These are phyloP conservation scores for Apiotrichum akiyoshidainum DNA, from an alignment of 1,284 basidiomycete species.

Conservation along the genomic window DNA sequence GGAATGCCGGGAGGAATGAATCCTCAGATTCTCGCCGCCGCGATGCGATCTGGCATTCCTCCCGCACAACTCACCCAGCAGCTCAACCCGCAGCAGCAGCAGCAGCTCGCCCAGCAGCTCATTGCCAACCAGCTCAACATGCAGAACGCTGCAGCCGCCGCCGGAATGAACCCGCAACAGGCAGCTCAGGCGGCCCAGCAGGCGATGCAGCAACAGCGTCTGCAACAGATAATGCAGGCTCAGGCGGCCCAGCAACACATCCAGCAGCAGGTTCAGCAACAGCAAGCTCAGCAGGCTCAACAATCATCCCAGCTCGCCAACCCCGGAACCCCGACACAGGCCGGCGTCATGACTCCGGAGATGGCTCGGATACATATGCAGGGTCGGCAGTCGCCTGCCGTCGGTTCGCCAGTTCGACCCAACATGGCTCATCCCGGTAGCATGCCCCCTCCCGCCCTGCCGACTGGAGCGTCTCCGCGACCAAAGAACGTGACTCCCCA, in stretches of 20 bases:
- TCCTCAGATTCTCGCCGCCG: constrained; percentile 19
- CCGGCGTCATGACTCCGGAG: constrained; percentile 19
- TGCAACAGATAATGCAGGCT: constrained; percentile 18
- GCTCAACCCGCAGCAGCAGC: constrained; percentile 20
- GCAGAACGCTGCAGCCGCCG: neutral
- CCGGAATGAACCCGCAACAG: neutral
- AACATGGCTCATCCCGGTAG: constrained; percentile 18
- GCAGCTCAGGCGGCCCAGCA: neutral
- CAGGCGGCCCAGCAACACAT: constrained; percentile 16
- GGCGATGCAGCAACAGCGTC: constrained; percentile 18
- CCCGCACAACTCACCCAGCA: constrained; percentile 8
- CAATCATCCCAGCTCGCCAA: constrained; percentile 12
- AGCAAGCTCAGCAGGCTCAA: constrained; percentile 19
- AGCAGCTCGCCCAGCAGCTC: constrained; percentile 12
- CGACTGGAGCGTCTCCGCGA: constrained; percentile 19
- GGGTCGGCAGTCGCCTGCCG: constrained; percentile 24
- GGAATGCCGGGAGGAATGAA: constrained; percentile 10
- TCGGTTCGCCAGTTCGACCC: constrained; percentile 19
- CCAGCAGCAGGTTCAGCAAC: constrained; percentile 20
- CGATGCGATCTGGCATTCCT: constrained; percentile 16
- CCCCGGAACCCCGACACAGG: constrained; percentile 1
- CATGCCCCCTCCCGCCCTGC: constrained; percentile 24
- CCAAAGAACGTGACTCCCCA: constrained; percentile 15
- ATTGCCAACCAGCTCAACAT: constrained; percentile 9
- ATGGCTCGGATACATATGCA: constrained; percentile 25